A percentile compares a stretch with the other conserved stretches of the same genome.
Evolutionary conservation across 1,284 basidiomycete genomes (phyloP).

Genomic region (Butyriboletus appendiculatus): DNA sequence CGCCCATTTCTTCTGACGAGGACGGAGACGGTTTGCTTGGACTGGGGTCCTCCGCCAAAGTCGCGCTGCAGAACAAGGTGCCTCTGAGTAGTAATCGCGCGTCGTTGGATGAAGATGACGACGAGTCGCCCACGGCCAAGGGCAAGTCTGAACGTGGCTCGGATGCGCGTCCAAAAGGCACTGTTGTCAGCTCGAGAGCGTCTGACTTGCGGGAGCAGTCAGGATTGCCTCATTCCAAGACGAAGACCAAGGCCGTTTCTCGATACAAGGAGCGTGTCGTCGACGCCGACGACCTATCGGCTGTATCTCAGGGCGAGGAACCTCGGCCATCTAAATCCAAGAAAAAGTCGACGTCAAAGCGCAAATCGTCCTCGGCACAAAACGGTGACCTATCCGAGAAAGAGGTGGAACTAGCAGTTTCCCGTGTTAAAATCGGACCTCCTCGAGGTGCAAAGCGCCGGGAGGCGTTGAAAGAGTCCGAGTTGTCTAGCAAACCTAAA

Average conservation of each 20-base stretch:
- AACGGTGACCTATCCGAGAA: background rate
- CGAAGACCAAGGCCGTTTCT: background rate
- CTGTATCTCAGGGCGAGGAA: conserved; percentile 3
- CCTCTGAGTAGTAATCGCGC: background rate
- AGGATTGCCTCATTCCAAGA: background rate
- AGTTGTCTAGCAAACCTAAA: background rate
- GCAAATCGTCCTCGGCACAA: background rate
- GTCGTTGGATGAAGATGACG: background rate
- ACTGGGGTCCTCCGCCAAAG: background rate
- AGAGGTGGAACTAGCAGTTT: background rate
- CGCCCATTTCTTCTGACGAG: conserved; percentile 16
- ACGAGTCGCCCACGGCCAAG: conserved; percentile 7
- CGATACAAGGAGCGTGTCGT: background rate
- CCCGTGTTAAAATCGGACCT: conserved; percentile 27
- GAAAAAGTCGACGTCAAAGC: background rate
- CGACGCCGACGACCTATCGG: background rate
- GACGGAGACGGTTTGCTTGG: background rate
- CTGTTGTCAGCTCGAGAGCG: background rate
- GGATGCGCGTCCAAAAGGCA: background rate
- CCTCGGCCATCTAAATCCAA: conserved; percentile 2
- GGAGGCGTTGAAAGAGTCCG: background rate
- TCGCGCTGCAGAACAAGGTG: background rate
- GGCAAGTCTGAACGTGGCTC: background rate
- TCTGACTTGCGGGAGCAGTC: background rate
- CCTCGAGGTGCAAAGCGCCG: conserved; percentile 25